Evolutionary conservation across 306 rosid genomes (phyloP), one percentile per base, ranked within the genome.

Genomic region (Elaeagnus macrophylla): DNA sequence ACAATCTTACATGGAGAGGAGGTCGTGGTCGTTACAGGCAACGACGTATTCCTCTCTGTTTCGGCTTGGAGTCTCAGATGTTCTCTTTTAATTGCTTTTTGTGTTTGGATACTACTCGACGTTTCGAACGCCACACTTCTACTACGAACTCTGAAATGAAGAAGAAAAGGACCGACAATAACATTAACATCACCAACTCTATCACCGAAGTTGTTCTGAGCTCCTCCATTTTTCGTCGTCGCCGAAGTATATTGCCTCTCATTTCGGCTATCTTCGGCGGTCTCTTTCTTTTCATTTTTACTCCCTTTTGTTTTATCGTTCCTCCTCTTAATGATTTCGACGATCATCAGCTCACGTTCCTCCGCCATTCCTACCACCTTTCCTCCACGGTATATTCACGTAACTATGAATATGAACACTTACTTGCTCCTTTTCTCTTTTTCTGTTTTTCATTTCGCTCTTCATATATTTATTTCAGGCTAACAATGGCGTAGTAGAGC

Each of bases 241-340:
- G 56, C 14, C 75, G 78, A 11, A 69, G 62, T 37, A 48, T 72
- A 56, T 81, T 70, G 20, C 74, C 81, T 13, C 68, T 89, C 59
- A 37, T 83, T 53, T 79, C 80, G 13, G 81, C 82, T 39, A 37
- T 81, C 53, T 76, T 78, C 48, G 79, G 70, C 48, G 79, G 70
- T 3, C 77, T 64, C 68, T 57, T 86, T 8, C 77, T 90, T 14
- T 65, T 90, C 37, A 55, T 88, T 51, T 63, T 83, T 47, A 63
- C 58, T 37, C 55, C 79, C 7, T 65, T 76, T 70, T 69, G 83
- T 48, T 64, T 79, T 1, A 75, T 80, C 42, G 60, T 20, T 53
- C 73, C 75, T 9, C 57, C 72, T 39, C 78, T 69, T 10, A 56
- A 51, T 40, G 79, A 65, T 4, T 80, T 64, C 51, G 47, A 35